Evolutionary conservation across 345 rosid species (phyloP), one percentile per base, ranked within the genome.

Genomic region (Lumnitzera racemosa): DNA sequence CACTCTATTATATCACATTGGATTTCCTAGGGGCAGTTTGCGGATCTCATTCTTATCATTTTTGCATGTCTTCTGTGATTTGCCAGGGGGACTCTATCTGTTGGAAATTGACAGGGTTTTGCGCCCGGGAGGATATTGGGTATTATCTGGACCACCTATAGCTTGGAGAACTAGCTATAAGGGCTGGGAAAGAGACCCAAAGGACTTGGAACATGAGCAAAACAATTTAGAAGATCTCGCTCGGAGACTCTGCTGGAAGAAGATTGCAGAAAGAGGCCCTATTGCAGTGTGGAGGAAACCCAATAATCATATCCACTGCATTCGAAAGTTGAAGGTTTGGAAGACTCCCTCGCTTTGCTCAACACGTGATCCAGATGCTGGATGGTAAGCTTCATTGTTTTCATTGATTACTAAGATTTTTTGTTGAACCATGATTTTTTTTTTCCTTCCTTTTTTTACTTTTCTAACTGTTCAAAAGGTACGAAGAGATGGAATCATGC

Each of bases 61-160:
- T 15, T 11, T 24, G 49, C 49, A 24, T 24, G 17, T 41, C 49
- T 57, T 27, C 13, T 57, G 60, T 57, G 5, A 15, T 57, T 12
- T 1, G 20, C 60, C 16, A 15, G 24, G 60, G 49, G 90, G 95
- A 54, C 71, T 82, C 57, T 82, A 84, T 73, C 68, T 86, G 67
- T 68, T 87, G 75, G 95, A 87, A 72, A 77, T 84, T 56, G 95
- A 86, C 62, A 77, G 89, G 59, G 74, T 86, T 61, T 65, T 86
- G 64, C 82, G 88, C 29, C 90, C 86, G 3, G 86, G 77, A 65
- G 91, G 95, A 50, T 84, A 79, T 49, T 82, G 87, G 91, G 66
- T 82, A 56, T 64, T 87, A 14, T 84, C 89, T 17, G 95, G 91
- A 46, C 95, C 89, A 5, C 95, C 89, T 8, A 82, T 87, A 48